Base-by-base conservation (phyloP, 2,329 filamentous ascomycete species). In the Tolypocladium inflatum region DNA sequence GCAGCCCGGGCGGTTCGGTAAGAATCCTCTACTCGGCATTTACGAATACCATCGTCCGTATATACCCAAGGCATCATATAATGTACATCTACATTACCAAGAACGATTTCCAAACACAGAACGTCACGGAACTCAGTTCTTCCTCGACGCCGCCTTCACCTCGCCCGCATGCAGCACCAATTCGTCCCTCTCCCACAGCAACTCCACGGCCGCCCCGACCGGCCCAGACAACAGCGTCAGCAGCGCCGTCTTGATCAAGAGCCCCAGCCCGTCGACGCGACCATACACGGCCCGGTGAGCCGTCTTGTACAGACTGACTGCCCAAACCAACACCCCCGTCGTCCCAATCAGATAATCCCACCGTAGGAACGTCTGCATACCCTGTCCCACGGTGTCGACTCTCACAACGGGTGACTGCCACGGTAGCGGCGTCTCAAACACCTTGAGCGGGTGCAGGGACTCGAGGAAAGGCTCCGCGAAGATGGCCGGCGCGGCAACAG, bases 111-210 rank as follows among this genome's bases (percentile, higher is more conserved):
- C 7, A 30, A 30, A 33, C 30, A 8, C 8, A 9, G 7, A 33
- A 33, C 8, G 30, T 9, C 8, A 33, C 0, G 30, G 30, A 2
- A 33, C 45, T 48, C 45, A 48, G 3, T 2, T 30, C 45, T 48
- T 48, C 2, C 6, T 19, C 45, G 19, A 30, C 23, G 23, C 45
- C 45, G 23, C 13, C 45, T 48, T 48, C 3, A 7, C 45, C 45
- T 48, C 45, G 15, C 45, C 45, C 23, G 45, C 45, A 19, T 48
- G 45, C 45, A 48, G 45, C 23, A 48, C 45, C 45, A 48, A n/a
- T 13, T 48, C 45, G 6, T 65, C 63, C 8, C 63, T 59, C 57
- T 64, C 62, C 63, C 63, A 64, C 60, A 64, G 60, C 39, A 65
- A 51, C 57, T 61, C 59, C 3, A 64, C 61, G 7, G 62, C 62